Percentiles rank a stretch among this genome's conserved stretches.
phyloP scores from a whole-genome alignment of 306 rosid species.

The Alnus glutinosa region DNA sequence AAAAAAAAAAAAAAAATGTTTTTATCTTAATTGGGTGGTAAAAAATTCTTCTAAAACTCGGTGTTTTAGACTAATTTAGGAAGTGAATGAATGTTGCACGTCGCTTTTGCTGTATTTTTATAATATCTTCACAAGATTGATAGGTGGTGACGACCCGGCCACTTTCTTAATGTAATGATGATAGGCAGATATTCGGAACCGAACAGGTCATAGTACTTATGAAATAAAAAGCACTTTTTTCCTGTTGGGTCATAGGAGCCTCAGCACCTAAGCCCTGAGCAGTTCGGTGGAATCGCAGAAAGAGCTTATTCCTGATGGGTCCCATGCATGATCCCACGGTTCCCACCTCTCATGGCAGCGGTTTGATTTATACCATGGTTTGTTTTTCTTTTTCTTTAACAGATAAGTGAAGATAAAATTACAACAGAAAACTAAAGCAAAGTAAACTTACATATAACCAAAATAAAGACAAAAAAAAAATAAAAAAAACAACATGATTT shows the following conservation, averaged over 20 bases:
- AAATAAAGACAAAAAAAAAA: no score
- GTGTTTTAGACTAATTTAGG: no score
- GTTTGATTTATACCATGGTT: background rate
- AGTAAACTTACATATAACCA: no score
- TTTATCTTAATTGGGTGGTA: no score
- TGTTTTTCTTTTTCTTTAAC: no score
- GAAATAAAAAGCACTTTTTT: slow-evolving; percentile 24
- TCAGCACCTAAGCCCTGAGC: slow-evolving; percentile 2
- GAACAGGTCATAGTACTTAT: slow-evolving; percentile 18
- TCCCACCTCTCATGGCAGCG: background rate
- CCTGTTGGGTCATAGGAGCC: slow-evolving; percentile 23
- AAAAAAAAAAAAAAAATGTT: no score
- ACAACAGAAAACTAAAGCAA: no score
- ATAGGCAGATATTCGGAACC: slow-evolving; percentile 14
- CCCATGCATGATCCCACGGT: background rate
- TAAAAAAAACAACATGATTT: no score
- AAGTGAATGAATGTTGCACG: background rate
- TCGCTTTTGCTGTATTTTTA: background rate
- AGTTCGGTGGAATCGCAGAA: background rate
- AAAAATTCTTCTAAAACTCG: no score
- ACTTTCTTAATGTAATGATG: slow-evolving; percentile 44
- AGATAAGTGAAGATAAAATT: no score
- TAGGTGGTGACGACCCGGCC: slow-evolving; percentile 33
- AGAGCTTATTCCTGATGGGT: background rate
- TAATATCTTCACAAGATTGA: background rate